These are phyloP conservation scores for Ambrosia artemisiifolia DNA, from an alignment of 129 eudicot species.

Conservation along the genomic window DNA sequence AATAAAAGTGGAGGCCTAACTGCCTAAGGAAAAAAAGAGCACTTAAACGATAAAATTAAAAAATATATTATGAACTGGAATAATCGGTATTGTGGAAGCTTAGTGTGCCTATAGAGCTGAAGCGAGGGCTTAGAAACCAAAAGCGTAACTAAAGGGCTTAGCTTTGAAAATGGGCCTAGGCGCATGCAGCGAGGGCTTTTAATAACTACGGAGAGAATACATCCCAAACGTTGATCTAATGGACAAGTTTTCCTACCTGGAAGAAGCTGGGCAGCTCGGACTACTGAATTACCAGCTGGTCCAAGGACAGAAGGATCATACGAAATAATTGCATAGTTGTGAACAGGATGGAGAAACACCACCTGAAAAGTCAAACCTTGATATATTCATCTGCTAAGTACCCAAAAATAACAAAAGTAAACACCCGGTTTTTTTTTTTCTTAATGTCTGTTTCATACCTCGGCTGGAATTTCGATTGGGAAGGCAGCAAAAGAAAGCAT, in stretches of 20 bases:
- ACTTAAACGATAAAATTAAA: no score
- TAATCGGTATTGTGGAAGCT: no score
- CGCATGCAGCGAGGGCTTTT: no score
- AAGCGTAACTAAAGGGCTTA: no score
- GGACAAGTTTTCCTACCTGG: slow-evolving; percentile 53
- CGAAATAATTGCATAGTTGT: slow-evolving; percentile 84
- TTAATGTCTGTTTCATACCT: slow-evolving; percentile 39
- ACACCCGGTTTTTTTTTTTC: background rate
- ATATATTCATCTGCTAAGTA: background rate
- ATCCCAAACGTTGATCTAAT: background rate
- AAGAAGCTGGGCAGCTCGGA: slow-evolving; percentile 87
- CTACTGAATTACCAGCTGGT: slow-evolving; percentile 67
- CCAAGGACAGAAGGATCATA: slow-evolving; percentile 92
- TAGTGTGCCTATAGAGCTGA: no score
- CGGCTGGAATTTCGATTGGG: slow-evolving; percentile 92
- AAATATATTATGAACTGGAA: no score
- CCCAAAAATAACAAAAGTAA: background rate
- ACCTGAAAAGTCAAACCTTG: slow-evolving; percentile 41
- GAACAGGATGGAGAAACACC: slow-evolving; percentile 93
- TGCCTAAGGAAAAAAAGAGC: no score
- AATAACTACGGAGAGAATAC: background rate
- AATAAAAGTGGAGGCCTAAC: no score
- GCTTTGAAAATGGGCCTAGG: no score
- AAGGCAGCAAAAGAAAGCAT: slow-evolving; percentile 98
- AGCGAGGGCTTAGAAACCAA: no score